These are phyloP conservation scores for Phyllosticta citrichinensis DNA, from an alignment of 2,329 filamentous ascomycete species.

Conservation along the genomic window DNA sequence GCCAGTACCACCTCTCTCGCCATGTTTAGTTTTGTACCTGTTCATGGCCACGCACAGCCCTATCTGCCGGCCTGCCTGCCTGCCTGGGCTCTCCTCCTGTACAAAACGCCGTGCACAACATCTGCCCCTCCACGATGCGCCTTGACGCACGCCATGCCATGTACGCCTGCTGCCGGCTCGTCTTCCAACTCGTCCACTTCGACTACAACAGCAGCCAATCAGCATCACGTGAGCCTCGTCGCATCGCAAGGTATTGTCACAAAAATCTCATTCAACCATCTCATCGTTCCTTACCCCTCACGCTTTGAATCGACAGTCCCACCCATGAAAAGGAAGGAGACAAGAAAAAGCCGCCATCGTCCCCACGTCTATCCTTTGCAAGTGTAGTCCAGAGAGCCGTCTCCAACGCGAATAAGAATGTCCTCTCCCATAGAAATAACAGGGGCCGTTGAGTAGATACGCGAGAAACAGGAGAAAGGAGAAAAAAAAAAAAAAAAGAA, in stretches of 20 bases:
- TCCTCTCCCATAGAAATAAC: constrained; percentile 9
- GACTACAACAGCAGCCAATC: background rate
- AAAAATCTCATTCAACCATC: background rate
- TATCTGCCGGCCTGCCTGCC: background rate
- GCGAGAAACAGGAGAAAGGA: background rate
- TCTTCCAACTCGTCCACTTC: background rate
- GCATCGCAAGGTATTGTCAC: background rate
- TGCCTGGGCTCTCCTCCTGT: background rate
- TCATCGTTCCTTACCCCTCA: background rate
- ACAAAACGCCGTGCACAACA: background rate
- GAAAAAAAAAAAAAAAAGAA: background rate
- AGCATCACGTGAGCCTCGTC: background rate
- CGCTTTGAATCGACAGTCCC: background rate
- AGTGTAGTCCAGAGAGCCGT: background rate
- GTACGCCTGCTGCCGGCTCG: background rate
- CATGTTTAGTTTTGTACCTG: background rate
- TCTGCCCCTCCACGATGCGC: background rate
- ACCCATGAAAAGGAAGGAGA: background rate
- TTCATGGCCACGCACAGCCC: background rate
- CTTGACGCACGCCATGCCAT: background rate
- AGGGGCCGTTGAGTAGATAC: background rate
- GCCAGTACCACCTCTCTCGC: background rate
- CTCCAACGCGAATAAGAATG: constrained; percentile 4
- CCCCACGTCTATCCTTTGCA: background rate
- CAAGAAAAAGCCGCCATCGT: background rate